Base-by-base conservation (phyloP, 164 flowering plant genomes). In the Protea cynaroides region DNA sequence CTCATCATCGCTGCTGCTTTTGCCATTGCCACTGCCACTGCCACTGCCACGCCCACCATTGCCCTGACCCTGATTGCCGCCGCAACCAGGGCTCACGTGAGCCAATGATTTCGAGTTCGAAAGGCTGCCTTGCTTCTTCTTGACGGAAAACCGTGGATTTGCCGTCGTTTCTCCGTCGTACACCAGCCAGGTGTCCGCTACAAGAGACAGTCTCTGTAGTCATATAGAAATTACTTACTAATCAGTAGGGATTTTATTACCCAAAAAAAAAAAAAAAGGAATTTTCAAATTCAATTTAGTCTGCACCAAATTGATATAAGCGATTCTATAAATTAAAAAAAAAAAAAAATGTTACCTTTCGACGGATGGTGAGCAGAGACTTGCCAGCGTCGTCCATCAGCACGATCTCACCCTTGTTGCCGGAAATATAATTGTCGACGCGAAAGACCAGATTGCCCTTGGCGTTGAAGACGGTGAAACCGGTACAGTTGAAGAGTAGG, bases 301-400 rank as follows among this genome's bases (percentile, higher is more conserved):
- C n/a, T n/a, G n/a, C n/a, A n/a, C n/a, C n/a, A n/a, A n/a, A n/a
- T n/a, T n/a, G n/a, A n/a, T n/a, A n/a, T n/a, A n/a, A n/a, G n/a
- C n/a, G n/a, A n/a, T n/a, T n/a, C n/a, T n/a, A n/a, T n/a, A n/a
- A n/a, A n/a, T n/a, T n/a, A n/a, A n/a, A n/a, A n/a, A n/a, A n/a
- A n/a, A n/a, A n/a, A n/a, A n/a, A n/a, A n/a, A 44, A 12, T 6
- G 4, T 57, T 71, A 91, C 97, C 97, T 89, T 92, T 61, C 92
- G 90, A 44, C 96, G 96, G 79, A 92, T 79, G 66, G 90, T 84
- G 74, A 86, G 79, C 44, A 89, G 87, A 18, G 91, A 77, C 18
- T 61, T 75, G 65, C 97, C 97, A 19, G 71, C 46, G 58, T 82
- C 87, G 61, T 92, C 90, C 97, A 92, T 89, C 52, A 92, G 90